Evolutionary conservation across 2,329 filamentous ascomycete genomes (phyloP).

Genomic region (Madurella mycetomatis): DNA sequence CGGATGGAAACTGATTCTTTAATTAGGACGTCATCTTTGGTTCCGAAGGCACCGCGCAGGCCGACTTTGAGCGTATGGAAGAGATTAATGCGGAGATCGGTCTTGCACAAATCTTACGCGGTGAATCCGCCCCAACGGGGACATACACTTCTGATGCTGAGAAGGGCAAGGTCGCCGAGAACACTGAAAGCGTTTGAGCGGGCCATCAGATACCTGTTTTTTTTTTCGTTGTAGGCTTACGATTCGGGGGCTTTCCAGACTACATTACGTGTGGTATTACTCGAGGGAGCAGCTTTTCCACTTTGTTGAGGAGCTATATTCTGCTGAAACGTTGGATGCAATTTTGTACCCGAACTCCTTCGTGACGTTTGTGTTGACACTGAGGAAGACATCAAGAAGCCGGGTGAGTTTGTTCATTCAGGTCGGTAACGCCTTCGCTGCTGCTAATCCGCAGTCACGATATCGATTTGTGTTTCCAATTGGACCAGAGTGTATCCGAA

Average conservation of each 20-base stretch:
- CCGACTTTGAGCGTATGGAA: conserved; percentile 66
- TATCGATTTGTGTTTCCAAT: too few relatives aligned
- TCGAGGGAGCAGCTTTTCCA: too few relatives aligned
- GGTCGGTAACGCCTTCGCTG: too few relatives aligned
- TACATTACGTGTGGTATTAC: too few relatives aligned
- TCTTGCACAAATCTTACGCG: conserved; percentile 41
- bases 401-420: too few relatives aligned
- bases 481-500: too few relatives aligned
- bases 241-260: background rate
- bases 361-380: too few relatives aligned
- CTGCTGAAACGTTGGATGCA: too few relatives aligned
- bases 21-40: conserved; percentile 61
- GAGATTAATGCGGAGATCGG: conserved; percentile 69
- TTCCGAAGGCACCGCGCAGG: conserved; percentile 59
- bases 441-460: too few relatives aligned
- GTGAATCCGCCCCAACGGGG: background rate
- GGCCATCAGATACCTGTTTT: background rate
- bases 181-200: background rate
- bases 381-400: too few relatives aligned
- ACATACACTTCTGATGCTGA: conserved; percentile 5
- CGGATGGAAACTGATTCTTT: background rate
- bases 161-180: conserved; percentile 11
- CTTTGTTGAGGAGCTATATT: too few relatives aligned
- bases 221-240: background rate
- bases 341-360: too few relatives aligned